A percentile compares a stretch with the other conserved stretches of the same genome.
Conservation (phyloP, 306 rosid species). For the Prunus campanulata region DNA sequence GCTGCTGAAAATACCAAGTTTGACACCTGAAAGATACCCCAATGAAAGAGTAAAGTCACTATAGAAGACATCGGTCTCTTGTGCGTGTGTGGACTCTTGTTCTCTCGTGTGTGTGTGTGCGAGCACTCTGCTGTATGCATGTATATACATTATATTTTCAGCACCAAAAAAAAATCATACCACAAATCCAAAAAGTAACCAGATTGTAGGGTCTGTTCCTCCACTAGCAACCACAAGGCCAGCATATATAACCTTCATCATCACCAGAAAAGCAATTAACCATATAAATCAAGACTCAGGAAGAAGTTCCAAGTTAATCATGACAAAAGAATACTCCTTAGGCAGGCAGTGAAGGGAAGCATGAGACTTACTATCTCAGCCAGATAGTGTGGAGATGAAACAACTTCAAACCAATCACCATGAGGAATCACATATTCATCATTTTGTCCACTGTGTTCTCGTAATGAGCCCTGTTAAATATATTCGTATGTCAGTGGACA, state of each 20-base stretch:
- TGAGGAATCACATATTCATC: slow-evolving; percentile 70
- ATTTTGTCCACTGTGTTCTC: slow-evolving; percentile 42
- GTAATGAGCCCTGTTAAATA: slow-evolving; percentile 66
- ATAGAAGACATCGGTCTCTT: not conserved
- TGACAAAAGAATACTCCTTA: not conserved
- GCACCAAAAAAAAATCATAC: slow-evolving; percentile 25
- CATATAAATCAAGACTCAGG: not conserved
- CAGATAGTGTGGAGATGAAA: slow-evolving; percentile 88
- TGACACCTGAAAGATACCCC: slow-evolving; percentile 50
- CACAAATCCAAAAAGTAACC: slow-evolving; percentile 81
- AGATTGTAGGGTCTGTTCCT: slow-evolving; percentile 69
- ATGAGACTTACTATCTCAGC: slow-evolving; percentile 70
- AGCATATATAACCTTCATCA: slow-evolving; percentile 67
- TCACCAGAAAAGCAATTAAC: not conserved
- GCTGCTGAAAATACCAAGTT: slow-evolving; percentile 71
- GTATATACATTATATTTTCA: not conserved
- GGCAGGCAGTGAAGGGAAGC: slow-evolving; percentile 12
- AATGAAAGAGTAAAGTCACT: slow-evolving; percentile 7
- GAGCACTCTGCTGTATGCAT: not conserved
- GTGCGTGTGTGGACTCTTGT: not conserved
- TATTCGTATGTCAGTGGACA: slow-evolving; percentile 25
- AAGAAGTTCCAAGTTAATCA: not conserved
- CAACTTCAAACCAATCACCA: slow-evolving; percentile 85
- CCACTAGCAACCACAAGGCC: slow-evolving; percentile 81
- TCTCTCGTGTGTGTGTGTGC: not conserved